These are phyloP conservation scores for Fraxinus velutina DNA, from an alignment of 305 asterid species.

Conservation along the genomic window DNA sequence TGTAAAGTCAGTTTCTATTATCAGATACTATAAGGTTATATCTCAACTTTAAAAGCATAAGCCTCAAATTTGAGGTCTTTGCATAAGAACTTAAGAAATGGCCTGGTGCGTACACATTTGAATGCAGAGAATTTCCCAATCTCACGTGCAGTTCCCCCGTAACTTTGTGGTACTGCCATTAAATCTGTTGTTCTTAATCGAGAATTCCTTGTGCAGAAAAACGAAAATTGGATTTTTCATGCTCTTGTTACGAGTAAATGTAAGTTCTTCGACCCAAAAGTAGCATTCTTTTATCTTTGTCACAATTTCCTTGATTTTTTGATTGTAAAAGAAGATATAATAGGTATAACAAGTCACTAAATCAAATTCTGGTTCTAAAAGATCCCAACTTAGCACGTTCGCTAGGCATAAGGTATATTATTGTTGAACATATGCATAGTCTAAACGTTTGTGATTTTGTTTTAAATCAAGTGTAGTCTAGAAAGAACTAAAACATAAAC, in stretches of 20 bases:
- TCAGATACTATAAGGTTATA: neutral
- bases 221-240: neutral
- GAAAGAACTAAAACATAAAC: neutral
- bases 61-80: neutral
- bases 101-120: neutral
- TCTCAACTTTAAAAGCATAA: neutral
- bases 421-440: neutral
- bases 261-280: neutral
- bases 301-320: neutral
- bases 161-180: neutral
- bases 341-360: neutral
- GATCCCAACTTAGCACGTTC: neutral
- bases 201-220: neutral
- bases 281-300: neutral
- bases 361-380: neutral
- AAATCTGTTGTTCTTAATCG: neutral
- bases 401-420: neutral
- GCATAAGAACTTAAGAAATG: neutral
- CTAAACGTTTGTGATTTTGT: neutral
- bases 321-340: neutral
- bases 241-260: neutral
- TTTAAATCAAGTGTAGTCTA: neutral
- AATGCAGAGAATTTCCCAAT: neutral
- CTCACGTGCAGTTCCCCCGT: neutral
- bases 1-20: neutral